These are phyloP conservation scores for Ilex asprella DNA, from an alignment of 257 asterid species.

Conservation along the genomic window DNA sequence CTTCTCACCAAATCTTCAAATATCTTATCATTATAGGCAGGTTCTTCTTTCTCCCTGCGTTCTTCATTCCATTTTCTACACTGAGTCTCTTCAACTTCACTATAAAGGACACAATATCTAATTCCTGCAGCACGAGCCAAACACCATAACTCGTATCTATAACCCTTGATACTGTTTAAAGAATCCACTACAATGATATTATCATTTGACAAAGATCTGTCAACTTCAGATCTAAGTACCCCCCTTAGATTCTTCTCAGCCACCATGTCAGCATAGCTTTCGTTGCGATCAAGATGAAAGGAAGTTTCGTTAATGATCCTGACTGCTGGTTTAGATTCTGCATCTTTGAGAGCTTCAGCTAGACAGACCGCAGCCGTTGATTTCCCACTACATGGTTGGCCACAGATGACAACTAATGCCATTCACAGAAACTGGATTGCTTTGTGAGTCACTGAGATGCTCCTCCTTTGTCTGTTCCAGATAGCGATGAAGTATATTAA, in stretches of 20 bases:
- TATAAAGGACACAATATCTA: slow-evolving; percentile 77
- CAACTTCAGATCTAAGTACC: slow-evolving; percentile 91
- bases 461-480: too few species aligned
- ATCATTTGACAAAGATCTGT: slow-evolving; percentile 75
- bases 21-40: slow-evolving; percentile 51
- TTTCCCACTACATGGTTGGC: slow-evolving; percentile 96
- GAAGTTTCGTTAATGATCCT: slow-evolving; percentile 66
- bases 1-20: slow-evolving; percentile 79
- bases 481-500: too few species aligned
- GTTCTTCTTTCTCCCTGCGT: slow-evolving; percentile 44
- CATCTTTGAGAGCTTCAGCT: slow-evolving; percentile 68
- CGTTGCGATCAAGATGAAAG: slow-evolving; percentile 81
- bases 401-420: slow-evolving; percentile 98
- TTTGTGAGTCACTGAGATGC: too few species aligned
- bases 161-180: slow-evolving; percentile 91
- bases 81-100: slow-evolving; percentile 50
- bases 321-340: slow-evolving; percentile 58
- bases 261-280: slow-evolving; percentile 74
- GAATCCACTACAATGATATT: slow-evolving; percentile 79
- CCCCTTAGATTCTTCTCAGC: slow-evolving; percentile 93
- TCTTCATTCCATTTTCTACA: slow-evolving; percentile 77
- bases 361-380: slow-evolving; percentile 72
- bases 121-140: slow-evolving; percentile 94
- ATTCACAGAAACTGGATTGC: slow-evolving; percentile 26
- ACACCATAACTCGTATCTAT: slow-evolving; percentile 96